Conservation (phyloP, 306 rosid species). For the Cucurbita ficifolia region DNA sequence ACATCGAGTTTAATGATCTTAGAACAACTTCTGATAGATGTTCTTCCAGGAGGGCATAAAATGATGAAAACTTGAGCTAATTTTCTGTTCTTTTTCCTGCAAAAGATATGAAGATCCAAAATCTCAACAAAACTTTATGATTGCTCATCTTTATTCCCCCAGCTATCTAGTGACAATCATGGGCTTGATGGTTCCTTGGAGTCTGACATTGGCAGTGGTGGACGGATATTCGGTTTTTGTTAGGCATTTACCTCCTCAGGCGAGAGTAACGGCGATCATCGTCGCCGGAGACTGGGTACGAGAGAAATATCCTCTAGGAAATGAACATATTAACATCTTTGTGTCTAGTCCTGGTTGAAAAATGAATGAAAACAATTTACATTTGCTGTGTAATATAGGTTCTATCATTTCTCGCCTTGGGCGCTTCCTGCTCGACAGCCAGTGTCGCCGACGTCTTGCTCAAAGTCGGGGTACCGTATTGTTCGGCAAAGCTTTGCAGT, state of each 20-base stretch:
- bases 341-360: background rate
- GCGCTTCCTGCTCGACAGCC: too few relatives aligned
- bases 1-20: background rate
- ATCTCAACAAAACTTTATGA: background rate
- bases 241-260: slow-evolving; percentile 37
- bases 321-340: background rate
- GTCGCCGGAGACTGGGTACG: slow-evolving; percentile 64
- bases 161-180: slow-evolving; percentile 82
- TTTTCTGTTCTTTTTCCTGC: background rate
- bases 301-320: background rate
- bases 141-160: slow-evolving; percentile 24
- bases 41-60: background rate
- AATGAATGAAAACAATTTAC: background rate
- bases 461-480: too few relatives aligned
- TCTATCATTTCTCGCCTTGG: background rate
- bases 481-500: too few relatives aligned
- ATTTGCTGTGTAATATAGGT: slow-evolving; percentile 28
- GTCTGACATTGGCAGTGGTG: slow-evolving; percentile 55
- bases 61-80: background rate
- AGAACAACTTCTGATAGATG: background rate
- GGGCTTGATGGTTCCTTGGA: slow-evolving; percentile 90
- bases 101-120: background rate
- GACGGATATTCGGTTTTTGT: slow-evolving; percentile 72
- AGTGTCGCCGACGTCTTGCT: too few relatives aligned
- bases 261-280: slow-evolving; percentile 36